Percentiles rank a stretch among this genome's conserved stretches.
These are phyloP conservation scores for Corymbia calophylla DNA, from an alignment of 441 rosid genomes.

Conservation along the genomic window DNA sequence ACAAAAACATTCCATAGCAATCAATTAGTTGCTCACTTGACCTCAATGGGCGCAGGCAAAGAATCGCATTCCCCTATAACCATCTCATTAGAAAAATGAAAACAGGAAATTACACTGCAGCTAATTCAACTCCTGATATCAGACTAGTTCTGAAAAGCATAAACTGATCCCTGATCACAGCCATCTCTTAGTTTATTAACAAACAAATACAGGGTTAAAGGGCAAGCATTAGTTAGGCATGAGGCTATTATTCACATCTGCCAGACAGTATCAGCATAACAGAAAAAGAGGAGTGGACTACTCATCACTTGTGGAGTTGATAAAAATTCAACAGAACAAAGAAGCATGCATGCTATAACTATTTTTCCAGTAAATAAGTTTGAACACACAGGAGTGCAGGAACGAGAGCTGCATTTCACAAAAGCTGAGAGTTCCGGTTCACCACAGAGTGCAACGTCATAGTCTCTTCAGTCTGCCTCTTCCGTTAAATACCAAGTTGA, in stretches of 20 bases:
- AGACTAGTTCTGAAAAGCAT: background rate
- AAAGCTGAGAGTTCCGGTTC: background rate
- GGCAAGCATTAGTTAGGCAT: background rate
- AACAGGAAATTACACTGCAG: background rate
- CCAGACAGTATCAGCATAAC: background rate
- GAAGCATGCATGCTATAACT: background rate
- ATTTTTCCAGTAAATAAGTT: background rate
- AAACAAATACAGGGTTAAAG: background rate
- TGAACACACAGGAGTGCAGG: accelerated
- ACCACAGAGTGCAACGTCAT: background rate
- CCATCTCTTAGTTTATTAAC: background rate
- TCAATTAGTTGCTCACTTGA: no score
- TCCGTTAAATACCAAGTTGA: background rate
- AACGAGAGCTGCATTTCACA: background rate
- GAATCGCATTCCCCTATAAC: background rate
- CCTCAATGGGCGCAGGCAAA: no score
- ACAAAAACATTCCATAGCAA: no score
- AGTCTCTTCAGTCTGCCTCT: background rate
- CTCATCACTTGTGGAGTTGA: background rate
- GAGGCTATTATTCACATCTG: background rate
- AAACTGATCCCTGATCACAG: background rate
- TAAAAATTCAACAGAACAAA: background rate
- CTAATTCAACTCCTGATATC: background rate
- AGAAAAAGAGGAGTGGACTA: background rate
- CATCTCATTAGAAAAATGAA: background rate